phyloP scores from a whole-genome alignment of 2,329 filamentous ascomycete genomes.

The Arthrobotrys conoides region DNA sequence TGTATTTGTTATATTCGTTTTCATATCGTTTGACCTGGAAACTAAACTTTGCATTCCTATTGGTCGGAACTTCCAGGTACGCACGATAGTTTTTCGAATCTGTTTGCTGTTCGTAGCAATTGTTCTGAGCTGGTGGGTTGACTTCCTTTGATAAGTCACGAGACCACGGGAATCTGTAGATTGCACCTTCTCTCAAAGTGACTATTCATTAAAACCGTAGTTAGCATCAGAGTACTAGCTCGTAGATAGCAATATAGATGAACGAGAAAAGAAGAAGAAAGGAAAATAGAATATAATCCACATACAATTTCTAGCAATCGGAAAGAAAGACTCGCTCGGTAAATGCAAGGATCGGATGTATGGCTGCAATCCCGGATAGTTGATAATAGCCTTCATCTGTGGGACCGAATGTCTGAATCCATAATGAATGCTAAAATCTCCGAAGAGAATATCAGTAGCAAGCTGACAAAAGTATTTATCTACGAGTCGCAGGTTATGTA shows the following conservation, averaged over 20 bases:
- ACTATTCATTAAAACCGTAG: not conserved
- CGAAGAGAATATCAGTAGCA: slow-evolving; percentile 8
- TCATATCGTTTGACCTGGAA: not conserved
- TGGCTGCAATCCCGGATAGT: not conserved
- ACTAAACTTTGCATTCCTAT: not conserved
- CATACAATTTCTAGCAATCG: slow-evolving; percentile 20
- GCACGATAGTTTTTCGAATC: not conserved
- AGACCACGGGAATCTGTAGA: slow-evolving; percentile 10
- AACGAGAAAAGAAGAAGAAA: not conserved
- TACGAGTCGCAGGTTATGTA: slow-evolving; percentile 7
- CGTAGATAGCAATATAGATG: not conserved
- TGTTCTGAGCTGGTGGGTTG: not conserved
- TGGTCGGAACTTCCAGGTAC: slow-evolving; percentile 12
- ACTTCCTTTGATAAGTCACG: not conserved
- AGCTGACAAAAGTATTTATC: slow-evolving; percentile 9
- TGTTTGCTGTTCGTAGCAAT: slow-evolving; percentile 23
- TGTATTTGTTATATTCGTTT: slow-evolving; percentile 16
- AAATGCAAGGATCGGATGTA: slow-evolving; percentile 7
- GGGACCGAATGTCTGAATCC: slow-evolving; percentile 5
- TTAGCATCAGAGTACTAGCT: not conserved
- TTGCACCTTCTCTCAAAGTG: not conserved
- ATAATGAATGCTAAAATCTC: slow-evolving; percentile 8
- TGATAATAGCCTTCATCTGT: slow-evolving; percentile 12
- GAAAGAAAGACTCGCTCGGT: slow-evolving; percentile 8
- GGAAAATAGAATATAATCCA: not conserved